Conservation (phyloP, 2,329 filamentous ascomycete genomes). For the Xylariaceae sp. region DNA sequence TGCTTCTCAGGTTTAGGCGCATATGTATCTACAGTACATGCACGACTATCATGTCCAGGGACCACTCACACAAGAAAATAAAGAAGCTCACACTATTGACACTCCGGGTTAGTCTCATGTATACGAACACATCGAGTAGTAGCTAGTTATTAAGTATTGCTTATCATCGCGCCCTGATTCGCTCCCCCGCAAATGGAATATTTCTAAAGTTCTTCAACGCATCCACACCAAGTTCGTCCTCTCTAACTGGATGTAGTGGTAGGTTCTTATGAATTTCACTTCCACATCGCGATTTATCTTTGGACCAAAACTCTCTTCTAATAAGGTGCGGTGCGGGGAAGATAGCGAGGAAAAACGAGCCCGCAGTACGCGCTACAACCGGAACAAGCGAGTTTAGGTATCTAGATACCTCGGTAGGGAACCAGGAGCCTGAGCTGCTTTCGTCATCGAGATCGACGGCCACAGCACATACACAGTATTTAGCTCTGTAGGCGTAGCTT, state of each 20-base stretch:
- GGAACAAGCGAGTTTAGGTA: background rate
- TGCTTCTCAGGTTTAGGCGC: background rate
- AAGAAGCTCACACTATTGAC: too few species aligned
- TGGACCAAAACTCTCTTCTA: background rate
- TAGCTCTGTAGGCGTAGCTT: too few species aligned
- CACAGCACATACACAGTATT: background rate
- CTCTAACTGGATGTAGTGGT: too few species aligned
- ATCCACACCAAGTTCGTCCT: too few species aligned
- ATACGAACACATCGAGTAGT: constrained; percentile 3
- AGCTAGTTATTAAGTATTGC: too few species aligned
- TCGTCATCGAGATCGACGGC: constrained; percentile 9
- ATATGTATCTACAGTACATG: too few species aligned
- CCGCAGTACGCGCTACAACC: background rate
- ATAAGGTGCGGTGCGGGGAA: constrained; percentile 9
- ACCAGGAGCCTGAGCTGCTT: background rate
- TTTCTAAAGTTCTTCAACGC: too few species aligned
- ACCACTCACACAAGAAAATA: background rate
- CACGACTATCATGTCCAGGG: too few species aligned
- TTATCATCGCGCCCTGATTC: constrained; percentile 25
- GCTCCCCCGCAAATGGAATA: constrained; percentile 26
- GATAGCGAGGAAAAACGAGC: background rate
- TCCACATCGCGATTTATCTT: background rate
- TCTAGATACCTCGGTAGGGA: background rate
- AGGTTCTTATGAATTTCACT: background rate
- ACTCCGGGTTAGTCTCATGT: background rate